Base-by-base conservation (phyloP, 2,329 filamentous ascomycete species). In the Trichoderma harzianum region DNA sequence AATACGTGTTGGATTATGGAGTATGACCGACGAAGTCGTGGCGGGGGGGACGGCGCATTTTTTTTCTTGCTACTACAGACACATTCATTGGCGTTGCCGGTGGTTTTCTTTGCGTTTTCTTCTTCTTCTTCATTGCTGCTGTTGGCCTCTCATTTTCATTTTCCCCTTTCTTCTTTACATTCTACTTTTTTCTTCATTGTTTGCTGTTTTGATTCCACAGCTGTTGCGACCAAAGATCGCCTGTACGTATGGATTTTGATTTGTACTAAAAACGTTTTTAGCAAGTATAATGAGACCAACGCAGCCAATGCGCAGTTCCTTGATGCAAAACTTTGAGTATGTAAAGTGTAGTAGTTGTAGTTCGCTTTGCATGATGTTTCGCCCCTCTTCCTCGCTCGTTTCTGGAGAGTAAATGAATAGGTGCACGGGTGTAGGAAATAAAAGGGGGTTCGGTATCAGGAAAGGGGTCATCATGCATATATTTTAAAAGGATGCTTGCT, bases 71-170 rank as follows among this genome's bases (percentile, higher is more conserved):
- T 72, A 69, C 60, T 58, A 66, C 66, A 69, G 32, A 68, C 66
- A 69, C 66, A 69, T 72, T 72, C 71, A 55, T 65, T 65, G 71
- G 71, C 71, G 71, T 72, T 70, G 71, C 65, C 47, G 67, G 71
- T 72, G 65, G 69, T 72, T 72, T 69, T 55, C 55, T 66, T 70
- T 65, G 28, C 34, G 69, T 61, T 53, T 71, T 71, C 6, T 21
- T 36, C 10, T 14, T 32, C 43, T 34, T 26, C 73, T 77, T 75
- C 75, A 71, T 76, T 74, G 62, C 30, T 57, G 65, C 34, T 62
- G 68, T 53, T 67, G 68, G 57, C 58, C 30, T 62, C 39, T 58
- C 72, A 26, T 51, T 61, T 32, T 24, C 43, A 24, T 21, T 68
- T 67, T 75, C 2, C 1, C 6, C 5, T 30, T 16, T 70, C 65